Evolutionary conservation across 2,329 filamentous ascomycete genomes (phyloP), one percentile per base, ranked within the genome.

Genomic region (Saccharata proteae): DNA sequence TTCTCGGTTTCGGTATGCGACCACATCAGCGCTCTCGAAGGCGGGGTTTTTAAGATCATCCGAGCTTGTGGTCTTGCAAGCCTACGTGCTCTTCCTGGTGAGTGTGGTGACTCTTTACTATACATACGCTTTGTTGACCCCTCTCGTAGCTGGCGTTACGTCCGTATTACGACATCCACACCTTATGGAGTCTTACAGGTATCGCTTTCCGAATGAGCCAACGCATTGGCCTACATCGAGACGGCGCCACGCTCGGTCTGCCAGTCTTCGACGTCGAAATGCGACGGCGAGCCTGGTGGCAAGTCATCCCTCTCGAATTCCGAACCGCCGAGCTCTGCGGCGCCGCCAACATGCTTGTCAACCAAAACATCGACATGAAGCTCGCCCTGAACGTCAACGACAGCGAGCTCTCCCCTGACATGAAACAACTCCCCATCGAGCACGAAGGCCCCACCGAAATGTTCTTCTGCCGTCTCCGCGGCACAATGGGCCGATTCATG

Each of bases 11-110:
- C 66, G 74, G 32, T 57, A 61, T 13, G 76, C 67, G 1, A 59
- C 69, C 2, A 74, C 79, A 39, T 71, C 79, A 41, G 74, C 77
- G 2, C 59, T 84, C 13, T 61, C 76, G 20, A 77, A 76, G 39
- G 75, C 72, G 2, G 67, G 70, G 7, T 77, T 82, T 40, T 70
- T 84, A 55, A 66, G 72, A 16, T 71, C 71, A 9, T 69, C 71
- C 2, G 77, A 83, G 36, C 46, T 80, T 6, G 67, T 71, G 30
- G 64, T 77, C 3, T 53, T 84, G 15, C 77, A 83, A 51, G 78
- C 77, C 2, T 74, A 74, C 35, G 57, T 77, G 5, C 57, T 83
- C 11, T 81, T 77, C 42, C 59, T 80, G 35, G 74, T 79, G 61
- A 55, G 62, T 43, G n/a, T n/a, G n/a, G n/a, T n/a, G n/a, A n/a